Evolutionary conservation across 2,329 filamentous ascomycete genomes (phyloP).

Genomic region (Lachnum nothofagi): DNA sequence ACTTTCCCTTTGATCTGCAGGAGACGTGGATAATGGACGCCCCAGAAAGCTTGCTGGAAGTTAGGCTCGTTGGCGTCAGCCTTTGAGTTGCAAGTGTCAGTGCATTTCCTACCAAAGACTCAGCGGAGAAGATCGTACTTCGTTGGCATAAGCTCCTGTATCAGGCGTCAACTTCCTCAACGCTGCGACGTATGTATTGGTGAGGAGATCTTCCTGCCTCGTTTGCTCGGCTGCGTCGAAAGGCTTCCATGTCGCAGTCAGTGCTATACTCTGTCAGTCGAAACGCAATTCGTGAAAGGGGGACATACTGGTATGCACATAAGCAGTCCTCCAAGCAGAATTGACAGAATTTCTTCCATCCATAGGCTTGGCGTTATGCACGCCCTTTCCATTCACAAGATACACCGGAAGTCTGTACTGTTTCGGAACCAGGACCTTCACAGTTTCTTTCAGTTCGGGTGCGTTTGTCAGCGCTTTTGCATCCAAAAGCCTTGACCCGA

Average conservation of each 20-base stretch:
- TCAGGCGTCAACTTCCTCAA: constrained; percentile 24
- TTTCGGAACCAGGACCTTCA: constrained; percentile 35
- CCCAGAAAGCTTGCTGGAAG: constrained; percentile 32
- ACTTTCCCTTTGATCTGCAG: constrained; percentile 41
- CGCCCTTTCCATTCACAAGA: constrained; percentile 42
- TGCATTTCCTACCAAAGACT: neutral
- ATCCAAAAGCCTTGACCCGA: constrained; percentile 44
- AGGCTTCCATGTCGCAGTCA: constrained; percentile 13
- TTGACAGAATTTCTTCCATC: constrained; percentile 45
- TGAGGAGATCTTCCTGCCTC: constrained; percentile 10
- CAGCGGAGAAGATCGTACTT: constrained; percentile 18
- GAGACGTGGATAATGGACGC: constrained; percentile 40
- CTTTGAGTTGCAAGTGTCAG: constrained; percentile 38
- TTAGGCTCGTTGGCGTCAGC: constrained; percentile 41
- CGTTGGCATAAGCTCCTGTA: constrained; percentile 26
- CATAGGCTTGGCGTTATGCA: constrained; percentile 39
- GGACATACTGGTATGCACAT: constrained; percentile 39
- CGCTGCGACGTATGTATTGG: constrained; percentile 15
- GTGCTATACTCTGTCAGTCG: neutral
- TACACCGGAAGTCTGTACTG: constrained; percentile 31
- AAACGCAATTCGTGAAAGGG: neutral
- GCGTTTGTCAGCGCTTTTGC: constrained; percentile 35
- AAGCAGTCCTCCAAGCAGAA: constrained; percentile 47
- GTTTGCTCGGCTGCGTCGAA: constrained; percentile 11
- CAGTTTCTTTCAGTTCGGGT: constrained; percentile 35